phyloP scores from a whole-genome alignment of 2,329 filamentous ascomycete genomes.

The Alternaria alternata region DNA sequence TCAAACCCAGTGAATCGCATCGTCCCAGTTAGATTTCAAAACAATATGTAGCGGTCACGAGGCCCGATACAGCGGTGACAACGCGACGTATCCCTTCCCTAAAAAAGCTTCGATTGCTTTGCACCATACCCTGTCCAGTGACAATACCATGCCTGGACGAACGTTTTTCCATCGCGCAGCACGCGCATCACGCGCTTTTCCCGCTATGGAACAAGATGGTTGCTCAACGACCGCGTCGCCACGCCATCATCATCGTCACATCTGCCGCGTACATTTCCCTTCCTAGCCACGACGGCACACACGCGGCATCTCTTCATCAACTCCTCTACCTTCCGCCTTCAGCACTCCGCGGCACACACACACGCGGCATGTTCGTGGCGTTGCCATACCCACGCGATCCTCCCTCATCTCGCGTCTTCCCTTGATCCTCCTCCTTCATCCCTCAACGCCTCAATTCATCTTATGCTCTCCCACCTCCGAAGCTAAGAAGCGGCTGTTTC shows the following conservation, averaged over 20 bases:
- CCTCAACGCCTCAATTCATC: not conserved
- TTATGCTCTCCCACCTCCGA: not conserved
- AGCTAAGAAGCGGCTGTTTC: slow-evolving; percentile 1
- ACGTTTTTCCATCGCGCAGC: not conserved
- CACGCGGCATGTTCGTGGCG: not conserved
- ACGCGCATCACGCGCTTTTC: slow-evolving; percentile 1
- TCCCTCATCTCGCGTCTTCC: not conserved
- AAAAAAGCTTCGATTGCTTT: not conserved
- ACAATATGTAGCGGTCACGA: not conserved
- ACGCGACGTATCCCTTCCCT: not conserved
- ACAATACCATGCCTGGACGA: not conserved
- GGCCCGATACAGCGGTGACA: not conserved
- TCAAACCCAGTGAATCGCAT: not conserved
- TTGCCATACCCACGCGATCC: not conserved
- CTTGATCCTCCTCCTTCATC: not conserved
- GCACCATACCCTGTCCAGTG: not conserved
- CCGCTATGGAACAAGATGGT: not conserved
- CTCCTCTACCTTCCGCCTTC: not conserved
- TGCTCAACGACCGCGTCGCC: not conserved
- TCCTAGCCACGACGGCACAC: not conserved
- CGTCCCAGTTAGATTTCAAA: not conserved
- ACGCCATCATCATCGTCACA: not conserved
- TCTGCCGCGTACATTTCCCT: not conserved
- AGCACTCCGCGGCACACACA: not conserved
- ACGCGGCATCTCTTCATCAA: not conserved